Conservation (phyloP, 2,329 filamentous ascomycete genomes). For the Colletotrichum limetticola region DNA sequence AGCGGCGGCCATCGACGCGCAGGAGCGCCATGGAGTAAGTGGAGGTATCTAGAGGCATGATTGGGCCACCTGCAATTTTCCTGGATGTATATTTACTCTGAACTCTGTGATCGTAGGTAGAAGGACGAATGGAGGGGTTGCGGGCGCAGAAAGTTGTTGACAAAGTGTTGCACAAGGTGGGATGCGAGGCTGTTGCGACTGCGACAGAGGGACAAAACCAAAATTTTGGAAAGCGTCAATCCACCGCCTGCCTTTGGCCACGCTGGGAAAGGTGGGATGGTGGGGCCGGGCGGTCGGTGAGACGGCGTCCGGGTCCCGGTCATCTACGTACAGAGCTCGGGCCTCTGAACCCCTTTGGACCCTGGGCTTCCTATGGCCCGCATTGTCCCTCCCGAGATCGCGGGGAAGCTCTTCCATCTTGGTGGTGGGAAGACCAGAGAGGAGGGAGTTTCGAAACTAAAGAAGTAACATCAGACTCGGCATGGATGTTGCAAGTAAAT, state of each 20-base stretch:
- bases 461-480: neutral
- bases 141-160: neutral
- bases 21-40: conserved; percentile 89
- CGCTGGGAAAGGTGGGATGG: conserved; percentile 24
- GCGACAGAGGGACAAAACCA: conserved; percentile 3
- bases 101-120: neutral
- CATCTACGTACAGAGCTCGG: neutral
- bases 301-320: conserved; percentile 14
- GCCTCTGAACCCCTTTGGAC: conserved; percentile 10
- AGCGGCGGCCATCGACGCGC: conserved; percentile 85
- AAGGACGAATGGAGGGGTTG: neutral
- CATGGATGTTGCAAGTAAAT: conserved; percentile 13
- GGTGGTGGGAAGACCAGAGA: neutral
- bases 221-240: conserved; percentile 33
- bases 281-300: conserved; percentile 29
- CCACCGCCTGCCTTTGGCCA: conserved; percentile 16
- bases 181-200: neutral
- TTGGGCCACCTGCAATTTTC: neutral
- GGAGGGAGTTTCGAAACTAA: neutral
- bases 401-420: conserved; percentile 20
- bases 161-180: neutral
- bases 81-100: neutral
- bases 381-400: conserved; percentile 22
- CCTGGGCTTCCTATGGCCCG: neutral
- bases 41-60: conserved; percentile 94